Evolutionary conservation across 805 yeast species (phyloP), one percentile per base, ranked within the genome.

Genomic region (Candida krabiensis): DNA sequence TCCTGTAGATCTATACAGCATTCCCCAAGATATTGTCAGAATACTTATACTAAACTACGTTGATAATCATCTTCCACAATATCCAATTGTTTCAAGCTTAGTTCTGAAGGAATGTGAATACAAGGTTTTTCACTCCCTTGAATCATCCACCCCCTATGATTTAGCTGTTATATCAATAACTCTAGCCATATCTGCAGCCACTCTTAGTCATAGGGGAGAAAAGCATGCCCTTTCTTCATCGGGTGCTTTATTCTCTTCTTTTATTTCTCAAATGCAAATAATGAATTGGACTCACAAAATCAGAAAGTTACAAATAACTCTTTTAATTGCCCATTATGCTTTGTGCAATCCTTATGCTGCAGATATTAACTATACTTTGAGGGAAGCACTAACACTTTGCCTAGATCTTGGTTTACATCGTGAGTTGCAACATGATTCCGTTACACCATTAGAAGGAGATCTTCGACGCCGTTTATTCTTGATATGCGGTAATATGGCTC

Each of bases 301-400:
- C 35, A 11, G 18, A 7, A 42, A 44, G 21, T 19, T 44, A 15
- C 43, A 44, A 30, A 18, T 43, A 8, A 26, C 30, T 2, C 18
- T 43, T n/a, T 15, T 44, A 1, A 38, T 44, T 17, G 41, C 44
- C 5, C 48, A 44, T 35, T 43, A 44, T 29, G 37, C 41, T 8
- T 43, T 44, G 33, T 40, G 38, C 9, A 44, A 44, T 24, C 48
- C 48, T 5, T 44, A 27, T 30, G 47, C 47, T n/a, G 48, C 41
- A n/a, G 38, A 44, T 25, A 19, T 44, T 13, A 34, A 33, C 37
- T 15, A 28, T 14, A 30, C 37, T 11, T 21, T 44, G 15, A 34
- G 44, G 21, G 44, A 33, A n/a, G 33, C 47, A 2, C 14, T 43
- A 2, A 15, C 44, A n/a, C 14, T 44, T 24, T 38, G 44, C 17